Evolutionary conservation across 2,329 filamentous ascomycete species (phyloP).

Genomic region (Xylariaceae sp.): DNA sequence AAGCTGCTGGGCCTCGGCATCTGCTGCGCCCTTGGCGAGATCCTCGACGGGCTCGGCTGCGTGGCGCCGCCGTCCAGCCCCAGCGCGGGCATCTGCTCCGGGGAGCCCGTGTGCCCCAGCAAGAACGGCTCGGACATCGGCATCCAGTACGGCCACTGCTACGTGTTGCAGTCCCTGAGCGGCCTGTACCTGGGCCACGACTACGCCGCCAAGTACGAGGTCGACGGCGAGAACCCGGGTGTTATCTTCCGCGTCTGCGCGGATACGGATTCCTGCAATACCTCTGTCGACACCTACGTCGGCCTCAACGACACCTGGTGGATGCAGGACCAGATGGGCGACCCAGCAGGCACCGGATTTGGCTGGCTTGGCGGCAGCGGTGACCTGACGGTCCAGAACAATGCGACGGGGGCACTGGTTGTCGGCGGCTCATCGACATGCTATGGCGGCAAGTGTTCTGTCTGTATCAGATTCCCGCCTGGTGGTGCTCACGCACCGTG

Average conservation of each 20-base stretch:
- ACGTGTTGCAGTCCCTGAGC: slow-evolving; percentile 13
- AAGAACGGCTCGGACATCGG: slow-evolving; percentile 11
- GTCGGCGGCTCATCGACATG: slow-evolving; percentile 13
- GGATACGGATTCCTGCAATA: slow-evolving; percentile 5
- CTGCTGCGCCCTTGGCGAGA: slow-evolving; percentile 11
- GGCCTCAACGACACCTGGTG: slow-evolving; percentile 11
- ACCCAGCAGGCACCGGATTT: slow-evolving; percentile 11
- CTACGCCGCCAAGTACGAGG: slow-evolving; percentile 14
- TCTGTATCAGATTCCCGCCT: slow-evolving; percentile 15
- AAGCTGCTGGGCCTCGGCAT: slow-evolving; percentile 11
- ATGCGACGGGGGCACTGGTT: slow-evolving; percentile 2
- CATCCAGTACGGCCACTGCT: slow-evolving; percentile 19
- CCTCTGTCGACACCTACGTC: slow-evolving; percentile 5
- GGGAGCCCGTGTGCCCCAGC: slow-evolving; percentile 7
- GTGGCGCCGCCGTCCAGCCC: slow-evolving; percentile 2
- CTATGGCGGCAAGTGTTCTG: slow-evolving; percentile 15
- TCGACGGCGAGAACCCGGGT: slow-evolving; percentile 16
- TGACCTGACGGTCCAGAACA: slow-evolving; percentile 11
- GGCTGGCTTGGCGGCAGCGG: slow-evolving; percentile 17
- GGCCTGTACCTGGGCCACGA: slow-evolving; percentile 17
- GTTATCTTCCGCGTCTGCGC: slow-evolving; percentile 19
- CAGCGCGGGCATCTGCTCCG: slow-evolving; percentile 8
- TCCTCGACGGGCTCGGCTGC: slow-evolving; percentile 13
- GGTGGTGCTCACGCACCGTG: slow-evolving; percentile 14
- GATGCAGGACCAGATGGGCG: slow-evolving; percentile 18